Percentiles rank a stretch among this genome's conserved stretches.
Evolutionary conservation across 257 asterid species (phyloP).

Genomic region (Capsicum chinense): DNA sequence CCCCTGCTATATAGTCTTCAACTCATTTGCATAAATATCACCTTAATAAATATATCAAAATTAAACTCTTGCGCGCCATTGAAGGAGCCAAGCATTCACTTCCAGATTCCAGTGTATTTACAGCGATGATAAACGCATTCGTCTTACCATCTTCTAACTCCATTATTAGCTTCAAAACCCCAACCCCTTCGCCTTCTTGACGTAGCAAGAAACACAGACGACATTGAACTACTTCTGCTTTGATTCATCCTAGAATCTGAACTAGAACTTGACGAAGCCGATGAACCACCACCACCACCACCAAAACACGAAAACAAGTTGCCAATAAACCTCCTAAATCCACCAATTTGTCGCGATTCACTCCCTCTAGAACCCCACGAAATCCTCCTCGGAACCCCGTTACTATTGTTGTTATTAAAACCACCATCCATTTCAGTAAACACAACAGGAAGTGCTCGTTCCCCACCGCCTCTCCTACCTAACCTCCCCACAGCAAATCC

Average conservation of each 20-base stretch:
- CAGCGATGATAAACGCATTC: background rate
- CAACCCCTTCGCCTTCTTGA: conserved; percentile 58
- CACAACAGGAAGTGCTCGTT: conserved; percentile 86
- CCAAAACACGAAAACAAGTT: conserved; percentile 72
- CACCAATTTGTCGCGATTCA: conserved; percentile 56
- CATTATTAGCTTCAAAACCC: conserved; percentile 47
- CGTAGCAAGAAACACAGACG: conserved; percentile 54
- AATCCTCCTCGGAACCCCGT: conserved; percentile 73
- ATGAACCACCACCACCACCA: conserved; percentile 47
- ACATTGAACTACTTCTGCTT: conserved; percentile 36
- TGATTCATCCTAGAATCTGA: conserved; percentile 57
- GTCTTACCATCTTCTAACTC: conserved; percentile 6
- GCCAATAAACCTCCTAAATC: conserved; percentile 61
- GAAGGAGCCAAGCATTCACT: background rate
- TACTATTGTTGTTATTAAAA: conserved; percentile 60
- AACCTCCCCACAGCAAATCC: conserved; percentile 94
- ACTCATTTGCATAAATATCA: conserved; percentile 28
- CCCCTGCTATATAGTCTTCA: conserved; percentile 20
- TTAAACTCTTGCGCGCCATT: conserved; percentile 15
- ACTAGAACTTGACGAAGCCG: conserved; percentile 57
- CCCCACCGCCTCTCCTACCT: conserved; percentile 85
- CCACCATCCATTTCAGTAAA: conserved; percentile 95
- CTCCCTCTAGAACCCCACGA: conserved; percentile 75
- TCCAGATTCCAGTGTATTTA: conserved; percentile 24
- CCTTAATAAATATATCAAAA: conserved; percentile 10